phyloP scores from a whole-genome alignment of 148 eudicot genomes.

The Rhododendron molle region DNA sequence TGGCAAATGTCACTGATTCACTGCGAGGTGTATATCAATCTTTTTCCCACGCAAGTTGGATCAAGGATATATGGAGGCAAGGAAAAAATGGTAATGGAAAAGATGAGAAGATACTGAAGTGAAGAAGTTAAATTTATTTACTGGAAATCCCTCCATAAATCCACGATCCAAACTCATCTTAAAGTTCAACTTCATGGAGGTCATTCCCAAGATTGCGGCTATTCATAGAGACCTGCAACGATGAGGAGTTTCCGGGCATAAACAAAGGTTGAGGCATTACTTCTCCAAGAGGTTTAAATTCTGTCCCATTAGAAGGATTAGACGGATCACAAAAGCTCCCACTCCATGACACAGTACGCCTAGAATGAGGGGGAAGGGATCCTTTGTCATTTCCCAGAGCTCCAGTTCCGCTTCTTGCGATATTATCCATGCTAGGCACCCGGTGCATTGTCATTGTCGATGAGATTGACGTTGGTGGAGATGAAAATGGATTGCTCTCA shows the following conservation, averaged over 20 bases:
- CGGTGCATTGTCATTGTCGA: slow-evolving; percentile 28
- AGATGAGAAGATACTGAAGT: background rate
- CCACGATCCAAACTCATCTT: background rate
- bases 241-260: slow-evolving; percentile 17
- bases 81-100: background rate
- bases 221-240: slow-evolving; percentile 23
- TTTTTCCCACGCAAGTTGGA: background rate
- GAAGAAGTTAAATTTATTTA: background rate
- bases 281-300: slow-evolving; percentile 21
- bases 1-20: background rate
- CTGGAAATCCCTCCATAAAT: background rate
- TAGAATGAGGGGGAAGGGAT: slow-evolving; percentile 29
- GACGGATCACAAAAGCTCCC: slow-evolving; percentile 29
- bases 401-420: slow-evolving; percentile 28
- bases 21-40: background rate
- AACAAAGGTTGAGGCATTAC: slow-evolving; percentile 30
- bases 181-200: slow-evolving; percentile 70
- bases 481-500: slow-evolving; percentile 18
- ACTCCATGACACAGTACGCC: slow-evolving; percentile 68
- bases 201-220: slow-evolving; percentile 50
- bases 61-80: background rate
- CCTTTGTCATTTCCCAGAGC: slow-evolving; percentile 13
- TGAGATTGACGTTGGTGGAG: slow-evolving; percentile 30
- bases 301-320: slow-evolving; percentile 18
- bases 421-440: slow-evolving; percentile 53